Evolutionary conservation across 1,284 basidiomycete genomes (phyloP).

Genomic region (Fomitopsis pinicola): DNA sequence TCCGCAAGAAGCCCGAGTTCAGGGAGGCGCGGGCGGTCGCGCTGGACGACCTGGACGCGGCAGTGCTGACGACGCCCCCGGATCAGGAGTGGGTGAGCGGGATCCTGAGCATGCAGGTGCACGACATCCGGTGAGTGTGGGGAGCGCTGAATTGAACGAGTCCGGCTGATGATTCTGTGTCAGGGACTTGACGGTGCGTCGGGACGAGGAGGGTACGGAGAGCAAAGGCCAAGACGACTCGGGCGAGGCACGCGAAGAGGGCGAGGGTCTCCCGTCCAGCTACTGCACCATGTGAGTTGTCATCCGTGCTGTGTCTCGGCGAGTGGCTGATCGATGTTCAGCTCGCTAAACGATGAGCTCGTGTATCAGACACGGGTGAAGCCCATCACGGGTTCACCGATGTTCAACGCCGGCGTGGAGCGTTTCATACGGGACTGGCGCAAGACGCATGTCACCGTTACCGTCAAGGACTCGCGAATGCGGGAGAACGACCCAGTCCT

Average conservation of each 20-base stretch:
- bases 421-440: constrained; percentile 60
- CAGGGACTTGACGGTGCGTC: constrained; percentile 23
- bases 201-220: constrained; percentile 35
- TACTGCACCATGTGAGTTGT: constrained; percentile 44
- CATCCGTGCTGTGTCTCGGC: neutral
- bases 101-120: constrained; percentile 54
- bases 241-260: constrained; percentile 45
- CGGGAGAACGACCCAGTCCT: constrained; percentile 64
- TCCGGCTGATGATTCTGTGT: neutral
- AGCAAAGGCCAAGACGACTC: constrained; percentile 54
- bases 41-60: constrained; percentile 35
- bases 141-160: neutral
- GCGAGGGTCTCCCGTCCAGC: constrained; percentile 48
- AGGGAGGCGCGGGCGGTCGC: constrained; percentile 26
- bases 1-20: constrained; percentile 28
- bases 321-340: constrained; percentile 7
- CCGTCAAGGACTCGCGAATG: constrained; percentile 52
- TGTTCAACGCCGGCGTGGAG: constrained; percentile 65
- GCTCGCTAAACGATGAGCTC: constrained; percentile 57
- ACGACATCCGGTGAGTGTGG: constrained; percentile 33
- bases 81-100: constrained; percentile 57
- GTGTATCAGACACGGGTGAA: constrained; percentile 37
- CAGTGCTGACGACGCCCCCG: constrained; percentile 54
- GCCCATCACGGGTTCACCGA: constrained; percentile 56
- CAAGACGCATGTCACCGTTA: constrained; percentile 53